These are phyloP conservation scores for Fusarium nisikadoi DNA, from an alignment of 2,329 filamentous ascomycete genomes.

Conservation along the genomic window DNA sequence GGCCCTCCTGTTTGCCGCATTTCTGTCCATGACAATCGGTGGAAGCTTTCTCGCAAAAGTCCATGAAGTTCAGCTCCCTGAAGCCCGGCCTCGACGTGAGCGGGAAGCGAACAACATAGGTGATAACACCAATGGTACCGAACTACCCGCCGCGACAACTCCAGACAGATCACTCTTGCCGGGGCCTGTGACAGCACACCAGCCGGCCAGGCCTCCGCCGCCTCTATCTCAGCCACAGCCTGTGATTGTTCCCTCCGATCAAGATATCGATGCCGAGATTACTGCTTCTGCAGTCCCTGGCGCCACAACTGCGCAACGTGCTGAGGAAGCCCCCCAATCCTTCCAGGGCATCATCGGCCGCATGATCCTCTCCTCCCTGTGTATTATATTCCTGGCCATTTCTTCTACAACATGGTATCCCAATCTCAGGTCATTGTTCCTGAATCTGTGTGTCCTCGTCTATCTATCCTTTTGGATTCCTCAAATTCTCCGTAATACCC, in stretches of 20 bases:
- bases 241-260: slow-evolving; percentile 71
- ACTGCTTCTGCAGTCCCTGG: slow-evolving; percentile 54
- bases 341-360: slow-evolving; percentile 68
- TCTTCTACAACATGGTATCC: slow-evolving; percentile 71
- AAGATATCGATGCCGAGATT: slow-evolving; percentile 71
- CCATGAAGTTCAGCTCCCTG: slow-evolving; percentile 66
- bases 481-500: slow-evolving; percentile 89
- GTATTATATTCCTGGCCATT: slow-evolving; percentile 67
- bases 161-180: slow-evolving; percentile 51
- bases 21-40: slow-evolving; percentile 67
- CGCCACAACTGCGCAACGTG: slow-evolving; percentile 38
- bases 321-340: slow-evolving; percentile 49
- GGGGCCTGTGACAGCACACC: slow-evolving; percentile 53
- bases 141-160: slow-evolving; percentile 37
- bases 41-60: slow-evolving; percentile 69
- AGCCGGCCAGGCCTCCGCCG: slow-evolving; percentile 26
- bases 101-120: slow-evolving; percentile 38
- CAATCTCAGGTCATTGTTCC: slow-evolving; percentile 63
- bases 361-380: slow-evolving; percentile 65
- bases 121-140: slow-evolving; percentile 28
- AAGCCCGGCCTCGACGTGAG: slow-evolving; percentile 63
- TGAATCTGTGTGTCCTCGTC: slow-evolving; percentile 72
- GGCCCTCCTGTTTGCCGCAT: slow-evolving; percentile 60
- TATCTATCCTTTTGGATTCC: slow-evolving; percentile 94
- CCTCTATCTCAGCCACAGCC: slow-evolving; percentile 49